Base-by-base conservation (phyloP, 768 basidiomycete species). In the Rhodotorula sphaerocarpa region DNA sequence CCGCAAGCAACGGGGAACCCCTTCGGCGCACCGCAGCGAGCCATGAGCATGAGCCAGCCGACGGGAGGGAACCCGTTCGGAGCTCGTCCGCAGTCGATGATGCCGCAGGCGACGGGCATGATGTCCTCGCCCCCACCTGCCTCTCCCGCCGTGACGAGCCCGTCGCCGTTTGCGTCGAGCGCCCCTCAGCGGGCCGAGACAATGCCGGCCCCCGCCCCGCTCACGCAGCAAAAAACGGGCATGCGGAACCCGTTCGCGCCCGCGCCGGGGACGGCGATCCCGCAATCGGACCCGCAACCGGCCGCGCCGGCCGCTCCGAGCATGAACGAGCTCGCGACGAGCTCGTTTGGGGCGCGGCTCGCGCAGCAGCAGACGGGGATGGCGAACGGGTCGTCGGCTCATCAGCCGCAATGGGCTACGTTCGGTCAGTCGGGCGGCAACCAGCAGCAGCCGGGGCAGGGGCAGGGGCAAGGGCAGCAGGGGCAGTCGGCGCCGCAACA, bases 161-260 rank as follows among this genome's bases (percentile, higher is more conserved):
- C 70, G 20, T 41, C 67, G 18, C n/a, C n/a, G n/a, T n/a, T n/a
- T n/a, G n/a, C n/a, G n/a, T n/a, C n/a, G n/a, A n/a, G n/a, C n/a
- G n/a, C n/a, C n/a, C n/a, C n/a, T n/a, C n/a, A n/a, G n/a, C n/a
- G n/a, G n/a, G n/a, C n/a, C n/a, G n/a, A n/a, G n/a, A 25, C 83
- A 85, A 9, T 85, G 85, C 21, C 83, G 82, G 0, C 63, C 59
- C 50, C 73, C 64, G 39, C 70, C 9, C 70, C 71, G 11, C 80
- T 96, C 31, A 84, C 83, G 70, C 80, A 90, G 10, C 92, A 97
- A 74, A 84, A 86, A 74, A 99, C 95, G 5, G 93, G 95, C 31
- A 88, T 89, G 11, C 84, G 83, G 69, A 99, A 99, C 79, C 95
- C 95, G 5, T 99, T 99, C 67, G 92, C 90, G 10, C 82, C 83